These are phyloP conservation scores for Aspergillus texensis DNA, from an alignment of 2,329 filamentous ascomycete genomes.

Conservation along the genomic window DNA sequence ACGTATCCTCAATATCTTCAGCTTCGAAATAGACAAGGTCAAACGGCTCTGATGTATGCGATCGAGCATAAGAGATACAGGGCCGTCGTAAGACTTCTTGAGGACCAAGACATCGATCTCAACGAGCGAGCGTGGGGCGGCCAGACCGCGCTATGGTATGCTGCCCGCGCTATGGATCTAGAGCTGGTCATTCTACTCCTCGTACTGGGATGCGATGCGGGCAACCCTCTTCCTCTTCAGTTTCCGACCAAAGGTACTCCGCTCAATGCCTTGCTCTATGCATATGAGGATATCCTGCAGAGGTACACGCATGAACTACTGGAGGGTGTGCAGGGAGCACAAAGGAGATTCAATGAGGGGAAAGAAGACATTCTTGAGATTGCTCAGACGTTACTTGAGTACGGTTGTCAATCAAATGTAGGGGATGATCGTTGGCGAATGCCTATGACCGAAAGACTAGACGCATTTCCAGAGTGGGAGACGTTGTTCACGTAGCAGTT, in stretches of 20 bases:
- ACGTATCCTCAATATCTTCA: not conserved
- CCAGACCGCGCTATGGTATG: not conserved
- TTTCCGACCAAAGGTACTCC: not conserved
- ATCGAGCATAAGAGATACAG: too few relatives aligned
- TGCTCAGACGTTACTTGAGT: not conserved
- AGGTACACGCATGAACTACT: not conserved
- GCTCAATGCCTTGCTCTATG: not conserved
- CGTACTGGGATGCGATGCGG: not conserved
- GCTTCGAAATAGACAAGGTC: not conserved
- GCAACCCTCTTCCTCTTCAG: not conserved
- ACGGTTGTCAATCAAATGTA: not conserved
- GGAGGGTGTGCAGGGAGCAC: not conserved
- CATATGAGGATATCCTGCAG: not conserved
- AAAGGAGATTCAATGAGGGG: not conserved
- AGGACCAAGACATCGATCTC: not conserved
- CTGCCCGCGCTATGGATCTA: not conserved
- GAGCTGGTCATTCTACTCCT: not conserved
- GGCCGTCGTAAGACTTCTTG: not conserved
- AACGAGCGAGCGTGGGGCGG: not conserved
- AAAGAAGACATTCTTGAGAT: not conserved
- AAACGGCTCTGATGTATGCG: not conserved
- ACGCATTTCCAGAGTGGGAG: not conserved
- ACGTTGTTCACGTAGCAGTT: not conserved
- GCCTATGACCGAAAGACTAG: not conserved
- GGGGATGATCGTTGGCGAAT: not conserved